Evolutionary conservation across 768 basidiomycete genomes (phyloP).

Genomic region (Agaricus sinodeliciosus): DNA sequence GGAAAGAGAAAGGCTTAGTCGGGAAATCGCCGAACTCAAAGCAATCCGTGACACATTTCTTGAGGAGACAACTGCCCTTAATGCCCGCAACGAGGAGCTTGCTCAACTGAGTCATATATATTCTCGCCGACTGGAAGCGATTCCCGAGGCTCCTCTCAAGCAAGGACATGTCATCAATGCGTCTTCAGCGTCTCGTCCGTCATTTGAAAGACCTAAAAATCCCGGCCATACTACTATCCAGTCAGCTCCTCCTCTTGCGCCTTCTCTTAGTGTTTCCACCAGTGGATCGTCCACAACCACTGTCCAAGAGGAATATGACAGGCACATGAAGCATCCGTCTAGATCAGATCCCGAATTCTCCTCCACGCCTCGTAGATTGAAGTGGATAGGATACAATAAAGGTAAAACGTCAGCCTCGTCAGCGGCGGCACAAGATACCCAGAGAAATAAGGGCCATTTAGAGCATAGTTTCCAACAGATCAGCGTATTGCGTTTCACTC

Average conservation of each 20-base stretch:
- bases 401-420: slow-evolving; percentile 37
- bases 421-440: slow-evolving; percentile 13
- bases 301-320: slow-evolving; percentile 40
- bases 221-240: slow-evolving; percentile 21
- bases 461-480: slow-evolving; percentile 89
- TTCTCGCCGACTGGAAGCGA: slow-evolving; percentile 65
- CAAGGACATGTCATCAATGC: slow-evolving; percentile 14
- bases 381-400: slow-evolving; percentile 61
- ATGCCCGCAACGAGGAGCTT: slow-evolving; percentile 88
- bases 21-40: slow-evolving; percentile 84
- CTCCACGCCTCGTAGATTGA: slow-evolving; percentile 54
- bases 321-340: slow-evolving; percentile 26
- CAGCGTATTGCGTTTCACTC: slow-evolving; percentile 80
- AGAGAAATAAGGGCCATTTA: slow-evolving; percentile 29
- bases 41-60: slow-evolving; percentile 80
- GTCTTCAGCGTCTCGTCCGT: slow-evolving; percentile 11
- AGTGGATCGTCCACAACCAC: slow-evolving; percentile 38
- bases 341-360: slow-evolving; percentile 41
- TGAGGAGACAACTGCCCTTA: slow-evolving; percentile 88
- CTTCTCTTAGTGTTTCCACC: slow-evolving; percentile 37
- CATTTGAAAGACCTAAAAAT: slow-evolving; percentile 22
- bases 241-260: slow-evolving; percentile 25
- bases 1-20: slow-evolving; percentile 68
- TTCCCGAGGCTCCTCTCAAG: slow-evolving; percentile 29
- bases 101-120: slow-evolving; percentile 84